phyloP scores from a whole-genome alignment of 352 stramenopile genomes.

The Phytophthora constricta region DNA sequence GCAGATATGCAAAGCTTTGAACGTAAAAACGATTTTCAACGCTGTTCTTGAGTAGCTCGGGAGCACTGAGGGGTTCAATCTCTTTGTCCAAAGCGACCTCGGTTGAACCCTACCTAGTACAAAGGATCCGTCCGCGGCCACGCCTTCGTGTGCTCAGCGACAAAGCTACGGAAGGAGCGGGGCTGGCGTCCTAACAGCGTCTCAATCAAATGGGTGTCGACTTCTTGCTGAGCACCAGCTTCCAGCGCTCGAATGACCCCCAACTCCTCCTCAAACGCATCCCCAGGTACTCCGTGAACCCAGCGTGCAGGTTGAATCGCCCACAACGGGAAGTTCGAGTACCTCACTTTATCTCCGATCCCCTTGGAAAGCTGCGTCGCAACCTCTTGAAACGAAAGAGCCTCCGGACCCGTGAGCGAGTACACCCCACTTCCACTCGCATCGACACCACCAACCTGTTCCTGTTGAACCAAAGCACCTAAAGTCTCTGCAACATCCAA shows the following conservation, averaged over 20 bases:
- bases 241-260: conserved; percentile 55
- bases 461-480: conserved; percentile 19
- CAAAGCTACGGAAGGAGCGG: conserved; percentile 54
- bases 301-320: conserved; percentile 75
- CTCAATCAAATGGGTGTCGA: conserved; percentile 41
- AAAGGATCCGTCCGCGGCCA: conserved; percentile 44
- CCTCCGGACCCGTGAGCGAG: conserved; percentile 62
- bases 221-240: conserved; percentile 40
- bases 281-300: conserved; percentile 69
- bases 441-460: too few species aligned
- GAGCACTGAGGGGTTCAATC: too few species aligned
- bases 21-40: too few species aligned
- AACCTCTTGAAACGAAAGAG: conserved; percentile 61
- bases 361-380: conserved; percentile 47
- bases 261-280: conserved; percentile 66
- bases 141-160: conserved; percentile 44
- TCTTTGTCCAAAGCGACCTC: neutral
- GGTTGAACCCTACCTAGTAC: conserved; percentile 12
- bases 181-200: conserved; percentile 44
- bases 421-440: conserved; percentile 35
- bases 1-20: too few species aligned
- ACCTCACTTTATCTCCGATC: conserved; percentile 54
- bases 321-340: conserved; percentile 77
- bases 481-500: conserved; percentile 65
- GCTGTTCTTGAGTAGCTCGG: too few species aligned